Percentiles rank a stretch among this genome's conserved stretches.
Evolutionary conservation across 257 asterid genomes (phyloP).

Genomic region (Cynanchum wilfordii): DNA sequence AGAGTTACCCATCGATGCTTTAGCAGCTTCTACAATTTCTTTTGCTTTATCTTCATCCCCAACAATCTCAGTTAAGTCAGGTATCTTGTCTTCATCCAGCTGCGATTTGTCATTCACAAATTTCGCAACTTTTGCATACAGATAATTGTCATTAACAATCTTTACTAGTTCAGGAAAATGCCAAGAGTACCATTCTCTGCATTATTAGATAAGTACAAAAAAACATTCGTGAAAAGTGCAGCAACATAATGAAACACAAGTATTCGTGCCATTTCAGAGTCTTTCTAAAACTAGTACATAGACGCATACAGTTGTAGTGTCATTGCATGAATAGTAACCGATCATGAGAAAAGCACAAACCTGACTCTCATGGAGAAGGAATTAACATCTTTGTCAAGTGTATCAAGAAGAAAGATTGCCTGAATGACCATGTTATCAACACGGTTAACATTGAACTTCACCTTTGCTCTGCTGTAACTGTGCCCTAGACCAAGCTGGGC

Average conservation of each 20-base stretch:
- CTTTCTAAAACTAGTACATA: not conserved
- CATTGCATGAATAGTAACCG: not conserved
- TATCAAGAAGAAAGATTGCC: slow-evolving; percentile 89
- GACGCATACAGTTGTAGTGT: not conserved
- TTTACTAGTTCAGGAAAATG: slow-evolving; percentile 92
- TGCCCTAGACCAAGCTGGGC: slow-evolving; percentile 96
- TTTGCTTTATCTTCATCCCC: slow-evolving; percentile 97
- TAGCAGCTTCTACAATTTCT: slow-evolving; percentile 90
- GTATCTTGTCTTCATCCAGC: slow-evolving; percentile 56
- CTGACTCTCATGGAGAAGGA: slow-evolving; percentile 94
- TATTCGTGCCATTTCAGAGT: not conserved
- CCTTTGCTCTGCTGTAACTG: slow-evolving; percentile 96
- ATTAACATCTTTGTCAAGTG: slow-evolving; percentile 92
- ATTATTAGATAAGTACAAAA: slow-evolving; percentile 12
- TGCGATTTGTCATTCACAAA: slow-evolving; percentile 78
- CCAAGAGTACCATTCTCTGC: slow-evolving; percentile 99
- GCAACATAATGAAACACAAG: not conserved
- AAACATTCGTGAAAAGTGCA: not conserved
- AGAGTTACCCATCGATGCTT: slow-evolving; percentile 90
- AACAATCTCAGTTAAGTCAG: slow-evolving; percentile 61
- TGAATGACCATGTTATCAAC: slow-evolving; percentile 97
- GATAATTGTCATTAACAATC: slow-evolving; percentile 83
- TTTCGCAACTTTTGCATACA: slow-evolving; percentile 84
- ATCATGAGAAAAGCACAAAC: slow-evolving; percentile 30
- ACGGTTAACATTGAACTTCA: slow-evolving; percentile 92